These are phyloP conservation scores for Candida nonsorbophila DNA, from an alignment of 805 yeast species.

Conservation along the genomic window DNA sequence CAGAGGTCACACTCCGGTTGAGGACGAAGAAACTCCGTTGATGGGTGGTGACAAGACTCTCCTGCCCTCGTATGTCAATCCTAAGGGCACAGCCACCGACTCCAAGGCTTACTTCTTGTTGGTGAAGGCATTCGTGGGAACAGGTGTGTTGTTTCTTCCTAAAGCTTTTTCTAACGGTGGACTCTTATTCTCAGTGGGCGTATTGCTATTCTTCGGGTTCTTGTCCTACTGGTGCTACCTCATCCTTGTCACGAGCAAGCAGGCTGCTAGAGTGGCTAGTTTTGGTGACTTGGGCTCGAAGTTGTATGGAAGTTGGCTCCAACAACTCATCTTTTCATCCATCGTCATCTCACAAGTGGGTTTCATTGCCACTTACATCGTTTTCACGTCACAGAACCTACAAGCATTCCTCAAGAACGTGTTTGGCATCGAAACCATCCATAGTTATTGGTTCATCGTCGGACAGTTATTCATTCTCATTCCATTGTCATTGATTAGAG, in stretches of 20 bases:
- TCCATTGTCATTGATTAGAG: constrained; percentile 69
- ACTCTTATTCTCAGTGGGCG: constrained; percentile 47
- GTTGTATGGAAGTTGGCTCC: constrained; percentile 63
- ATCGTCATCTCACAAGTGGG: constrained; percentile 72
- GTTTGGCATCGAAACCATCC: constrained; percentile 33
- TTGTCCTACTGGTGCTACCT: constrained; percentile 78
- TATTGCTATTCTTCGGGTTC: constrained; percentile 56
- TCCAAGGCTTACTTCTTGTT: constrained; percentile 65
- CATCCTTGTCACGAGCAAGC: constrained; percentile 55
- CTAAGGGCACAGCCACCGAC: constrained; percentile 66
- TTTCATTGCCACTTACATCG: constrained; percentile 75
- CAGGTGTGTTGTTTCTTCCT: constrained; percentile 69
- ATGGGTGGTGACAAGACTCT: constrained; percentile 5
- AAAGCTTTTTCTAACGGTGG: constrained; percentile 74
- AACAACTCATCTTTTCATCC: constrained; percentile 55
- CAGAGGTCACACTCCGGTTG: constrained; percentile 4
- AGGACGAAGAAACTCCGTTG: constrained; percentile 36
- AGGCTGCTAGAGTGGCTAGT: constrained; percentile 58
- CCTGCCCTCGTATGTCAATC: constrained; percentile 15
- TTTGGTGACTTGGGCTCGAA: constrained; percentile 71
- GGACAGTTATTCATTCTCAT: constrained; percentile 54
- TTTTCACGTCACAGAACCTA: constrained; percentile 70
- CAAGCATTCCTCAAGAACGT: constrained; percentile 56
- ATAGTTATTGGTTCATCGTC: constrained; percentile 44
- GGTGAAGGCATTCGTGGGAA: constrained; percentile 72